Evolutionary conservation across 2,329 filamentous ascomycete genomes (phyloP), one percentile per base, ranked within the genome.

Genomic region (Didymella pinodella): DNA sequence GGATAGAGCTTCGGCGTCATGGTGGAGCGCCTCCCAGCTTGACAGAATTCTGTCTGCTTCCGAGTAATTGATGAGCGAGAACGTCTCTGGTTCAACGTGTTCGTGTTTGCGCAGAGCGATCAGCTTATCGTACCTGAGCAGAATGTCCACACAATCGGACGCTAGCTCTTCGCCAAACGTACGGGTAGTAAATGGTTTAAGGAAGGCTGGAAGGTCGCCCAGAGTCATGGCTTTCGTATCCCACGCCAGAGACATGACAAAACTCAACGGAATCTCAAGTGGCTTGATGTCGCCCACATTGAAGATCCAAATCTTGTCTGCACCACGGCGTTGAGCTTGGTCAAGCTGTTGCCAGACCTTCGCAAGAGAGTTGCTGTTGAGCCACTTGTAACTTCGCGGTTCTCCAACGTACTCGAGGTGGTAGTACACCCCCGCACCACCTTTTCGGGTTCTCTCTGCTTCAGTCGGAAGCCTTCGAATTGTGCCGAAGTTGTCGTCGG

Each of bases 361-460:
- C n/a, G 31, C 41, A 11, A 47, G 32, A 11, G 43, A 45, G 14
- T 46, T 54, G 32, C 41, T 54, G 50, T 54, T 54, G n/a, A 47
- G 31, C 50, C 50, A 54, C 14, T 54, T 54, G 50, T 54, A 54
- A 16, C 43, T 54, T 20, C 50, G 41, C 16, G 50, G 50, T 25
- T 34, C 41, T 0, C 50, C 50, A 14, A 47, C 50, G 25, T 54
- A 54, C 18, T 54, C 50, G 43, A 54, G 43, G 26, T 54, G 50
- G 14, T 47, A 54, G 25, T 54, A 54, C 2, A 54, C 32, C 10
- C 50, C 50, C 31, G 50, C 43, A 0, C 32, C 32, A 7, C 32
- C 32, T 36, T 16, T 36, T 36, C 32, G 32, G 16, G 3, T 6
- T n/a, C 16, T 36, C 32, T 36, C 32, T 36, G 16, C 32, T 36